Base-by-base conservation (phyloP, 495 filamentous ascomycete genomes). In the Penicilliopsis zonata region DNA sequence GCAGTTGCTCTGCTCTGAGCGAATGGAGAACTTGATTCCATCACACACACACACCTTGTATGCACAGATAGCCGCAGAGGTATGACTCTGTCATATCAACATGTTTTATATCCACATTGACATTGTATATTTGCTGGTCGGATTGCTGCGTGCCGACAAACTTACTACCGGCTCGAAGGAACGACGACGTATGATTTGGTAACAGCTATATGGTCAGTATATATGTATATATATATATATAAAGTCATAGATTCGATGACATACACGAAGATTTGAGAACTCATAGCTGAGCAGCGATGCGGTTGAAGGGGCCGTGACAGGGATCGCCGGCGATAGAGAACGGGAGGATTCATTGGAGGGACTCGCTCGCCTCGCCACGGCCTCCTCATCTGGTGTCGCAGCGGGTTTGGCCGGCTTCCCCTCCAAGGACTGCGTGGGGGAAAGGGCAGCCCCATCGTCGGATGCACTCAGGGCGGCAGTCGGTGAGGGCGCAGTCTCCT, bases 31-130 rank as follows among this genome's bases (percentile, higher is more conserved):
- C n/a, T n/a, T n/a, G n/a, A n/a, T n/a, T n/a, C n/a, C n/a, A n/a
- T n/a, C n/a, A n/a, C n/a, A n/a, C n/a, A n/a, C 40, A 65, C 72
- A 31, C 42, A 88, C 90, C 90, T 82, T 96, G 80, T 31, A 99
- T 99, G 40, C 80, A 80, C 33, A 99, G 71, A 56, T 94, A 96
- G 19, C 92, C 92, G 49, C 88, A 95, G 9, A 99, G 68, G 41
- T 88, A 94, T 9, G 92, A 96, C 52, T 96, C 85, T 21, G 74
- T 65, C 73, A 96, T 80, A 52, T 96, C 86, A 33, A 99, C 85
- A 53, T 93, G 78, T 55, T 95, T 95, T 45, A 99, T 82, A 49
- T 95, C 86, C 26, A 99, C 92, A 40, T 94, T 80, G 5, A 99
- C 92, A 35, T 88, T 83, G 53, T 99, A 99, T 4, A 78, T 69